A percentile compares a stretch with the other conserved stretches of the same genome.
These are phyloP conservation scores for Populus alba DNA, from an alignment of 345 rosid species.

Conservation along the genomic window DNA sequence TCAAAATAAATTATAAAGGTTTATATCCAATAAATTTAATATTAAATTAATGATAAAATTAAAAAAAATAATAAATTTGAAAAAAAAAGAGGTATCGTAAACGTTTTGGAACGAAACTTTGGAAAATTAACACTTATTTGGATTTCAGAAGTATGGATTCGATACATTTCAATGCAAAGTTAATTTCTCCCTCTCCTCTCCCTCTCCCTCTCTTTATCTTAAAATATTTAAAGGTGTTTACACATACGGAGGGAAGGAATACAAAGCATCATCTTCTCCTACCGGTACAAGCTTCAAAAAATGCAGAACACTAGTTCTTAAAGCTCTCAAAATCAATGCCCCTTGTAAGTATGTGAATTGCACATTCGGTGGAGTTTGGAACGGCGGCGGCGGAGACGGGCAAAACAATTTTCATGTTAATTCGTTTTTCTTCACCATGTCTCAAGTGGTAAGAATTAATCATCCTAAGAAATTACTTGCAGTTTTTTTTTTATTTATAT, in stretches of 20 bases:
- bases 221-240: conserved; percentile 48
- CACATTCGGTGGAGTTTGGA: conserved; percentile 97
- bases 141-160: too few species aligned
- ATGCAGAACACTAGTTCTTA: conserved; percentile 58
- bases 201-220: conserved; percentile 5
- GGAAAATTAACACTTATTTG: too few species aligned
- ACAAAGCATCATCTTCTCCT: conserved; percentile 49
- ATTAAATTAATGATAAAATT: too few species aligned
- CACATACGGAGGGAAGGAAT: conserved; percentile 63
- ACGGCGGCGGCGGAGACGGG: conserved; percentile 97
- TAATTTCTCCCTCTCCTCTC: too few species aligned
- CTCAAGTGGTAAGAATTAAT: conserved; percentile 66
- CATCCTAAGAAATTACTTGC: neutral
- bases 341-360: conserved; percentile 88
- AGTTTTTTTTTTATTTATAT: neutral
- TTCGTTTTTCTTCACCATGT: conserved; percentile 89
- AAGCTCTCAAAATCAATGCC: conserved; percentile 80
- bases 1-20: too few species aligned
- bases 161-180: too few species aligned
- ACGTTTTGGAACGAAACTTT: too few species aligned
- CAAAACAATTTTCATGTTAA: conserved; percentile 84
- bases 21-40: too few species aligned
- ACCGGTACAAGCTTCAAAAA: conserved; percentile 66
- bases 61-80: too few species aligned
- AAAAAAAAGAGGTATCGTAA: too few species aligned